Conservation (phyloP, 768 basidiomycete species). For the Lentinula aciculospora region DNA sequence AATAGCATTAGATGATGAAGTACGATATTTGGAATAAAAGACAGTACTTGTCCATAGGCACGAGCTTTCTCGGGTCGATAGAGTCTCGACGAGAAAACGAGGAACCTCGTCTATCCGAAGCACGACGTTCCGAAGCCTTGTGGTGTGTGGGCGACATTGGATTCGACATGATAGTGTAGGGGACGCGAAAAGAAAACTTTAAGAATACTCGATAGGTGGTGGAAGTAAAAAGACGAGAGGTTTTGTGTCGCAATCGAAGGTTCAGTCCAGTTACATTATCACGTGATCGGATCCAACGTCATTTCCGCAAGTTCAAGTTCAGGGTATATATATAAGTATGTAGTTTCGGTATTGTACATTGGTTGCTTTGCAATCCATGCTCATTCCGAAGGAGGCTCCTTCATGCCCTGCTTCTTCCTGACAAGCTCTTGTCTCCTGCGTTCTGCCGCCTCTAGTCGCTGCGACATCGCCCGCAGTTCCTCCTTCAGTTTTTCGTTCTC, state of each 20-base stretch:
- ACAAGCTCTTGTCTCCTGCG: slow-evolving; percentile 46
- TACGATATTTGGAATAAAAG: slow-evolving; percentile 12
- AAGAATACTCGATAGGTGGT: background rate
- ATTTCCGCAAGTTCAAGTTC: background rate
- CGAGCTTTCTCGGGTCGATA: slow-evolving; percentile 71
- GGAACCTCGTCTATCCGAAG: slow-evolving; percentile 44
- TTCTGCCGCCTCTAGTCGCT: slow-evolving; percentile 71
- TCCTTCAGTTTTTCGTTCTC: slow-evolving; percentile 78
- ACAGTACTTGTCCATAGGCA: slow-evolving; percentile 77
- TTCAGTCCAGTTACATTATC: background rate
- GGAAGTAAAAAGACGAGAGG: background rate
- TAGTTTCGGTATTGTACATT: background rate
- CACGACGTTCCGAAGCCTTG: slow-evolving; percentile 37
- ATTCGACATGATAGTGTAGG: background rate
- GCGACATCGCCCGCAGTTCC: slow-evolving; percentile 70
- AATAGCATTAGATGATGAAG: background rate
- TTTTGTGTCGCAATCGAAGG: background rate
- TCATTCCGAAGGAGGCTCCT: slow-evolving; percentile 20
- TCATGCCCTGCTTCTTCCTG: slow-evolving; percentile 26
- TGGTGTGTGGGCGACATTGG: slow-evolving; percentile 24
- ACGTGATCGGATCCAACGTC: background rate
- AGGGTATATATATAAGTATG: background rate
- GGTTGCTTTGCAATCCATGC: background rate
- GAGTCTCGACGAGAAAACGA: slow-evolving; percentile 60
- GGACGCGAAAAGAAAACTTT: background rate